Conservation (phyloP, 768 basidiomycete species). For the Auriscalpium vulgare region DNA sequence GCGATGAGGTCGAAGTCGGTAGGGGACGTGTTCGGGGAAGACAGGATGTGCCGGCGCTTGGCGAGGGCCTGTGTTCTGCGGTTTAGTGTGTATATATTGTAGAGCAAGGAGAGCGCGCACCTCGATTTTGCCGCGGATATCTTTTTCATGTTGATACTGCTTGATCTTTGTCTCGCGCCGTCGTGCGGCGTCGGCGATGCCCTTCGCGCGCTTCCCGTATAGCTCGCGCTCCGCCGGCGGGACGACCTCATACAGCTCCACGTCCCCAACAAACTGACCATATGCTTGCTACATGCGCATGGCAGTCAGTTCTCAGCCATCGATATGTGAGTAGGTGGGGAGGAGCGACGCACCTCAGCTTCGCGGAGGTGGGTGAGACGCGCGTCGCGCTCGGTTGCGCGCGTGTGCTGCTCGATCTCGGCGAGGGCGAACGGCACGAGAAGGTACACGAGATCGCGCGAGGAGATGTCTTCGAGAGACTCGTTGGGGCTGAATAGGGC, state of each 20-base stretch:
- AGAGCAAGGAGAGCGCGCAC: constrained; percentile 28
- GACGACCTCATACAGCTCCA: constrained; percentile 63
- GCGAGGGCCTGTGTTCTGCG: constrained; percentile 37
- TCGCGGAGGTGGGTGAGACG: constrained; percentile 48
- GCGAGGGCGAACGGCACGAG: constrained; percentile 61
- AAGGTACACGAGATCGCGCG: constrained; percentile 68
- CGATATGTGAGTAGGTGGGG: background rate
- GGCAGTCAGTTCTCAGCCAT: background rate
- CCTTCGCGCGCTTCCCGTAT: constrained; percentile 38
- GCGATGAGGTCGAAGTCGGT: constrained; percentile 54
- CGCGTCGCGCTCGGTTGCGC: constrained; percentile 46
- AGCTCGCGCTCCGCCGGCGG: constrained; percentile 51
- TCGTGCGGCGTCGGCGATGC: constrained; percentile 55
- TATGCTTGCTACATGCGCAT: constrained; percentile 36
- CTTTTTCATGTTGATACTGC: constrained; percentile 84
- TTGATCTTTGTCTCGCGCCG: constrained; percentile 85
- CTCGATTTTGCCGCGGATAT: constrained; percentile 61
- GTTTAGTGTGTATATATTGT: background rate
- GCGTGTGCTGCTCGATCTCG: constrained; percentile 55
- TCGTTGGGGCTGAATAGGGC: constrained; percentile 83
- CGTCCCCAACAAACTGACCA: constrained; percentile 34
- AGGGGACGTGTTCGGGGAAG: constrained; percentile 26
- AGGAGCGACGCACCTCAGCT: constrained; percentile 42
- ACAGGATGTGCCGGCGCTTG: constrained; percentile 40
- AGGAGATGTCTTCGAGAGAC: constrained; percentile 72